Percentiles rank a stretch among this genome's conserved stretches.
These are phyloP conservation scores for Chlorella sp. DNA, from an alignment of 139 green algal genomes.

Conservation along the genomic window DNA sequence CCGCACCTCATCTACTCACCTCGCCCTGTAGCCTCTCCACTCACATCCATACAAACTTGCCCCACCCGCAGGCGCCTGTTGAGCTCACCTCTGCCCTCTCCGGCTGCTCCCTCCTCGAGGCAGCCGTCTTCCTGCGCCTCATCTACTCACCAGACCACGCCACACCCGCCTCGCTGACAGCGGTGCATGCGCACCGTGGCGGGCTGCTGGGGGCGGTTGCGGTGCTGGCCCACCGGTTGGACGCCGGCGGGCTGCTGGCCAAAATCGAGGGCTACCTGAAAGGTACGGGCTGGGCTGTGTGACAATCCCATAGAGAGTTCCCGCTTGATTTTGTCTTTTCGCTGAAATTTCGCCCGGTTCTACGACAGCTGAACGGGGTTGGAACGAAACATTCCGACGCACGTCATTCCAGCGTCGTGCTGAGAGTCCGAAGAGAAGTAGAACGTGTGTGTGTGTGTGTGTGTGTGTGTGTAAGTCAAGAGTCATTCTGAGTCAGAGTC, in stretches of 20 bases:
- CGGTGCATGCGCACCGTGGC: background rate
- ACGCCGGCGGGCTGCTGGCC: conserved; percentile 6
- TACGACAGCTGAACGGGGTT: too few species aligned
- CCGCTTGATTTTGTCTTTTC: too few species aligned
- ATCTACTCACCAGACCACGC: conserved; percentile 21
- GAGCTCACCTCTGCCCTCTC: conserved; percentile 13
- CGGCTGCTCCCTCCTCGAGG: background rate
- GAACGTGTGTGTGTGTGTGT: background rate
- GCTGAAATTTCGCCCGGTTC: too few species aligned
- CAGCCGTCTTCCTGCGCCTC: conserved; percentile 6
- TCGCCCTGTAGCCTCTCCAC: background rate
- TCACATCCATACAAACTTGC: background rate
- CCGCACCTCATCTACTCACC: background rate
- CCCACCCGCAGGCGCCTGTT: background rate
- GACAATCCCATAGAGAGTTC: too few species aligned
- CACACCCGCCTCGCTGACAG: background rate
- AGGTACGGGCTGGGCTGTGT: background rate
- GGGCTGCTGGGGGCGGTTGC: conserved; percentile 15
- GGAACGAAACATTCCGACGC: too few species aligned
- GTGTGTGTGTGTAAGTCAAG: too few species aligned
- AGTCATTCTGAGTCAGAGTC: too few species aligned
- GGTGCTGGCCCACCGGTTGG: conserved; percentile 29
- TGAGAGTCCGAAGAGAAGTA: too few species aligned
- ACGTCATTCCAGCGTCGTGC: too few species aligned
- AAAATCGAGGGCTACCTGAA: conserved; percentile 29